These are phyloP conservation scores for Chlorella variabilis DNA, from an alignment of 163 green algal species.

Conservation along the genomic window DNA sequence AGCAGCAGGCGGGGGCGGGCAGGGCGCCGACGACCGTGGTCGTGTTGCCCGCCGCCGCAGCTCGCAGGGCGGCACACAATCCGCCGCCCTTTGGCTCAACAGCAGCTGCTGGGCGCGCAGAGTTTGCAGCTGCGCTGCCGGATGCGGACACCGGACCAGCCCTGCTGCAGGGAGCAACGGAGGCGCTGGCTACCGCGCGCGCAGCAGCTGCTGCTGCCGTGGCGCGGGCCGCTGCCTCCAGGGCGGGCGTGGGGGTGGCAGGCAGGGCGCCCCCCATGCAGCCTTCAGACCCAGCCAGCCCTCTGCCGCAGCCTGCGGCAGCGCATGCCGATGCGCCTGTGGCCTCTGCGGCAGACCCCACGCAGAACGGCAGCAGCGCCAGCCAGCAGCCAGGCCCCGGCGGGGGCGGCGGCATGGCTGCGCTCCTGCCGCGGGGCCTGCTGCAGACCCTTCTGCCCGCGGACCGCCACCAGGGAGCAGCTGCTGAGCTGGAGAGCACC, in stretches of 20 bases:
- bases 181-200: neutral
- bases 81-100: neutral
- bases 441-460: neutral
- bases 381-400: neutral
- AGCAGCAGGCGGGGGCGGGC: neutral
- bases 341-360: neutral
- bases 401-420: too few species aligned
- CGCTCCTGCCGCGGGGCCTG: neutral
- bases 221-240: neutral
- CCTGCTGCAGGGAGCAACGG: neutral
- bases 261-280: too few species aligned
- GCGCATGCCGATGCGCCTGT: neutral
- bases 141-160: neutral
- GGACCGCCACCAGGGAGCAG: neutral
- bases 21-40: too few species aligned
- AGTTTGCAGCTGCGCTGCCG: neutral
- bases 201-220: neutral
- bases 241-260: neutral
- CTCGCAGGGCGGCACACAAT: too few species aligned
- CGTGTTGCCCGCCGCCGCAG: too few species aligned
- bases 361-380: neutral
- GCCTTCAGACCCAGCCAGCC: neutral
- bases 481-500: conserved; percentile 1
- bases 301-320: neutral
- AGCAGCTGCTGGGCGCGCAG: too few species aligned